Evolutionary conservation across 768 basidiomycete genomes (phyloP), one percentile per base, ranked within the genome.

Genomic region (Rhodotorula graminis): DNA sequence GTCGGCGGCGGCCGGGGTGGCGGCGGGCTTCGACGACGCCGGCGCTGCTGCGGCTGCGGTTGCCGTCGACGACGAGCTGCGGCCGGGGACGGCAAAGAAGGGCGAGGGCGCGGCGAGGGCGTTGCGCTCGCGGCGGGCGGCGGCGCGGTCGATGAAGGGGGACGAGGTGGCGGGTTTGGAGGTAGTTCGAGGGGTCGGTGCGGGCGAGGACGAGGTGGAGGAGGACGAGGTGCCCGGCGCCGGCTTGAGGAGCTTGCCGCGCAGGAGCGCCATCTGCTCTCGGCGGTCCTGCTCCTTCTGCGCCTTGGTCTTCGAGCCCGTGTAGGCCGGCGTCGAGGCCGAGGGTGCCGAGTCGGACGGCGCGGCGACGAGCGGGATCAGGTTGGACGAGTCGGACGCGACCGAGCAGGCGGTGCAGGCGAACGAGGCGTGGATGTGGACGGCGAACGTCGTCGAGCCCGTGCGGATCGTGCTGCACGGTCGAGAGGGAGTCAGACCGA

Each of bases 341-440:
- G 25, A 1, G 21, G 63, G 14, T 7, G 49, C 15, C 12, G 49
- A 2, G 16, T 15, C n/a, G 40, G 37, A 6, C 0, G 66, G n/a
- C 2, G 61, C 3, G n/a, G 60, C 0, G 49, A 64, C 18, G 68
- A 75, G 74, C 16, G 71, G 65, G 53, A 75, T 72, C 37, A 75
- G 58, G 68, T 75, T 75, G 15, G 74, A 75, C 25, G 61, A 64
- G 52, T 75, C 74, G 56, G 74, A 61, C 1, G 74, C 52, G 71
- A 72, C 65, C 47, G 74, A 49, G 65, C 74, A 75, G 19, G 55
- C 9, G 0, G 67, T 63, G 67, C 74, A 75, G 40, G 74, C 70
- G 65, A 75, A 69, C 14, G 74, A 67, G 29, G 65, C 19, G 71
- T 75, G 74, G 40, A 72, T 57, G 68, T 75, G 74, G 9, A 70